Evolutionary conservation across 257 asterid genomes (phyloP).

Genomic region (Capsicum baccatum): DNA sequence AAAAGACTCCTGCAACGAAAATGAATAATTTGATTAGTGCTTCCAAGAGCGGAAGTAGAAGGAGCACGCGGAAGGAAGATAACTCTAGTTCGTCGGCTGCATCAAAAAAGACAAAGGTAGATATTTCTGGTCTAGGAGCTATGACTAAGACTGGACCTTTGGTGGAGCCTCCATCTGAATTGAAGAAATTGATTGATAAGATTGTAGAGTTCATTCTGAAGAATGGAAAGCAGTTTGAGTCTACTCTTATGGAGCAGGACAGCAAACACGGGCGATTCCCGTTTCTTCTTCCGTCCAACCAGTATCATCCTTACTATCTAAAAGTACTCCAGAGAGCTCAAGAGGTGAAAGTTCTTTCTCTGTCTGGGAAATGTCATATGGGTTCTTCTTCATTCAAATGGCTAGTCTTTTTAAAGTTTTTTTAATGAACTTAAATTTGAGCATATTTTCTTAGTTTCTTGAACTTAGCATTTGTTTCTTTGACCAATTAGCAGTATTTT

Average conservation of each 20-base stretch:
- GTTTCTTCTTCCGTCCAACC: constrained; percentile 81
- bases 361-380: neutral
- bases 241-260: constrained; percentile 80
- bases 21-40: constrained; percentile 55
- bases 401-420: neutral
- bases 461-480: constrained; percentile 1
- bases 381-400: neutral
- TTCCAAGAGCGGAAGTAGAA: constrained; percentile 49
- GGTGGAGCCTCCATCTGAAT: constrained; percentile 82
- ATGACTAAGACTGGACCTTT: constrained; percentile 46
- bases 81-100: constrained; percentile 43
- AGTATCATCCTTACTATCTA: constrained; percentile 77
- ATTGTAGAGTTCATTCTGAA: constrained; percentile 74
- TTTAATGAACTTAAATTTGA: neutral
- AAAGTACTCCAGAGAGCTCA: constrained; percentile 65
- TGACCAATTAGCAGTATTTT: neutral
- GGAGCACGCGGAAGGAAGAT: constrained; percentile 47
- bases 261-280: constrained; percentile 70
- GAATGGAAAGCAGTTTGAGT: constrained; percentile 88
- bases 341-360: constrained; percentile 58
- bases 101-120: constrained; percentile 45
- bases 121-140: constrained; percentile 33
- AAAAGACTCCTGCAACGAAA: constrained; percentile 54
- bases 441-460: neutral
- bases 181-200: constrained; percentile 73